phyloP scores from a whole-genome alignment of 2,329 filamentous ascomycete genomes.

The Colletotrichum australisinense region DNA sequence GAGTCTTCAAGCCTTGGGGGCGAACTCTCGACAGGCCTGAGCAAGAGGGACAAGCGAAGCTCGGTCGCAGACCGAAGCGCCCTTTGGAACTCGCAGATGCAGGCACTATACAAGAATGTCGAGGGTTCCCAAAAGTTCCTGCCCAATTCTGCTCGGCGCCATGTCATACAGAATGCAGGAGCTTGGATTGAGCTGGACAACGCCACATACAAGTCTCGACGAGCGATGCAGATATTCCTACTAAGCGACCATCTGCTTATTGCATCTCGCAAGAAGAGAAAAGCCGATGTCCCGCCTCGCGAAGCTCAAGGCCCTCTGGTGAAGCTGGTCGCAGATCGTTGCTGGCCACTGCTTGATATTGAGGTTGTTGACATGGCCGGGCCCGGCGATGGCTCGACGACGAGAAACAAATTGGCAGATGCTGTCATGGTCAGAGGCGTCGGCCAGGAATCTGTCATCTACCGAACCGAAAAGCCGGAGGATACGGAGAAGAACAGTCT shows the following conservation, averaged over 20 bases:
- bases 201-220: slow-evolving; percentile 92
- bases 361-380: slow-evolving; percentile 90
- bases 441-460: slow-evolving; percentile 92
- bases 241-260: slow-evolving; percentile 95
- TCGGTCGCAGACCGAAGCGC: slow-evolving; percentile 80
- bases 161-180: slow-evolving; percentile 92
- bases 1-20: slow-evolving; percentile 61
- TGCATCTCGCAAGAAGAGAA: slow-evolving; percentile 92
- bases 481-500: slow-evolving; percentile 82
- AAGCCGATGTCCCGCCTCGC: slow-evolving; percentile 72
- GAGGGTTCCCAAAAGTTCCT: slow-evolving; percentile 98
- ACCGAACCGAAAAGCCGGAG: slow-evolving; percentile 86
- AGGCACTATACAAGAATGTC: slow-evolving; percentile 95
- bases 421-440: slow-evolving; percentile 90
- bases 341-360: slow-evolving; percentile 93
- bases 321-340: slow-evolving; percentile 92
- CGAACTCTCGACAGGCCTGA: slow-evolving; percentile 65
- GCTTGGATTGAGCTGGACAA: slow-evolving; percentile 97
- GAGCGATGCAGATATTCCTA: slow-evolving; percentile 90
- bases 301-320: slow-evolving; percentile 64
- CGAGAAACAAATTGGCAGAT: slow-evolving; percentile 76
- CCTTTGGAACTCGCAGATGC: slow-evolving; percentile 77
- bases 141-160: slow-evolving; percentile 88
- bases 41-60: slow-evolving; percentile 85
- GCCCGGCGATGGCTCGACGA: slow-evolving; percentile 65